Conservation (phyloP, 306 rosid species). For the Rosa persica region DNA sequence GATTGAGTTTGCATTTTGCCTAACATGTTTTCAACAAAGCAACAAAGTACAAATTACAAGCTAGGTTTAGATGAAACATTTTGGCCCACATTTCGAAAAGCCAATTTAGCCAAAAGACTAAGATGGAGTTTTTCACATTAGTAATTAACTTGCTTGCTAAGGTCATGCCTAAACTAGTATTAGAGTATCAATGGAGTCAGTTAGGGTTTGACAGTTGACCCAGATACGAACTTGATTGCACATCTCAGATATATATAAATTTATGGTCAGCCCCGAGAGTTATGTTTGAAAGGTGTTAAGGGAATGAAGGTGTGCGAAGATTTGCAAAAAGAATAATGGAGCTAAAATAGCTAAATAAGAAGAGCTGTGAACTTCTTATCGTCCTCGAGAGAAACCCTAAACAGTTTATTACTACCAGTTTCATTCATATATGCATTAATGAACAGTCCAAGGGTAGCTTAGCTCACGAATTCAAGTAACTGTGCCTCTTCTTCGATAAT, state of each 20-base stretch:
- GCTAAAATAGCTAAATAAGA: background rate
- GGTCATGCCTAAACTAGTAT: background rate
- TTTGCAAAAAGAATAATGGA: background rate
- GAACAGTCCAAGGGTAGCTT: background rate
- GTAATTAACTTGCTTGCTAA: background rate
- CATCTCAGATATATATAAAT: too few relatives aligned
- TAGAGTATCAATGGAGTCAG: background rate
- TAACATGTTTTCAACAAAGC: conserved; percentile 72
- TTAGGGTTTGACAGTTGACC: background rate
- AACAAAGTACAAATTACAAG: conserved; percentile 34
- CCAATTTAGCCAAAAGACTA: conserved; percentile 1
- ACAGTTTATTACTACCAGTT: background rate
- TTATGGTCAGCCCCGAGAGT: background rate
- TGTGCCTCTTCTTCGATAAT: background rate
- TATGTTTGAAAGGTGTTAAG: background rate
- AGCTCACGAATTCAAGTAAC: background rate
- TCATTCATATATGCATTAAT: background rate
- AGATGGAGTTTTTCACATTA: background rate
- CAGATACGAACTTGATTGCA: background rate
- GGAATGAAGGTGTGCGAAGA: background rate
- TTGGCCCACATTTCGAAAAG: conserved; percentile 36
- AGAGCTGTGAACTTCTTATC: background rate
- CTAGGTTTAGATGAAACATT: conserved; percentile 37
- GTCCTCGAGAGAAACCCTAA: background rate
- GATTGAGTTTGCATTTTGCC: conserved; percentile 64